These are phyloP conservation scores for Diutina sp. DNA, from an alignment of 1,139 yeast genomes.

Conservation along the genomic window DNA sequence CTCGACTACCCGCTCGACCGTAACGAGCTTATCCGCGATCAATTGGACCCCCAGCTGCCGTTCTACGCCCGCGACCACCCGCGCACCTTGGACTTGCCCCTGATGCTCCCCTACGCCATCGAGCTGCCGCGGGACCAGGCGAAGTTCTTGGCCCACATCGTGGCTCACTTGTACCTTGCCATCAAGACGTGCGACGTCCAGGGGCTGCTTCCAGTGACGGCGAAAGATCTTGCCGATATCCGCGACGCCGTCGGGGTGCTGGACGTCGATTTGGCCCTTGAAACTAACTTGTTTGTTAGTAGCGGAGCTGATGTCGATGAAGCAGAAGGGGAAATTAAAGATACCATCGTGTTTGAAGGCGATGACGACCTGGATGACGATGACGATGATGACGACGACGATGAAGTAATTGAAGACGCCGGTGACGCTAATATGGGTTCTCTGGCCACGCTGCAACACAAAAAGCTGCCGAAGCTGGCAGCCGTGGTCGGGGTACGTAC, in stretches of 20 bases:
- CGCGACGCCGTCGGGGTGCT: constrained; percentile 16
- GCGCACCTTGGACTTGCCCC: constrained; percentile 47
- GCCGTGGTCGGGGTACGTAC: constrained; percentile 65
- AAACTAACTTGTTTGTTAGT: constrained; percentile 34
- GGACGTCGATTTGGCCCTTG: constrained; percentile 42
- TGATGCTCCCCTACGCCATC: constrained; percentile 62
- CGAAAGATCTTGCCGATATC: constrained; percentile 41
- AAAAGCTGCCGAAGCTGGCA: constrained; percentile 54
- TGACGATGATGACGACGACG: constrained; percentile 6
- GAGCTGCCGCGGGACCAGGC: constrained; percentile 64
- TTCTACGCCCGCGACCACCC: constrained; percentile 41
- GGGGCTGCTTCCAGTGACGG: constrained; percentile 58
- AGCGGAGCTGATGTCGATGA: neutral
- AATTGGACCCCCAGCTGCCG: constrained; percentile 38
- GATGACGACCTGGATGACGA: constrained; percentile 8
- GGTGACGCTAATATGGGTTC: constrained; percentile 5
- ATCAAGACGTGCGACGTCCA: constrained; percentile 64
- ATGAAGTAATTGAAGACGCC: neutral
- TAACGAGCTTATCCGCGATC: constrained; percentile 23
- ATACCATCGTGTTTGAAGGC: constrained; percentile 17
- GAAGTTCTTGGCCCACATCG: constrained; percentile 63
- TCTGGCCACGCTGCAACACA: constrained; percentile 24
- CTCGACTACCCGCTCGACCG: constrained; percentile 45
- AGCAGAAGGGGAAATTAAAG: constrained; percentile 30
- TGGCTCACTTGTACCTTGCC: constrained; percentile 70